Base-by-base conservation (phyloP, 208 protist species). In the Crithidia acanthocephali region DNA sequence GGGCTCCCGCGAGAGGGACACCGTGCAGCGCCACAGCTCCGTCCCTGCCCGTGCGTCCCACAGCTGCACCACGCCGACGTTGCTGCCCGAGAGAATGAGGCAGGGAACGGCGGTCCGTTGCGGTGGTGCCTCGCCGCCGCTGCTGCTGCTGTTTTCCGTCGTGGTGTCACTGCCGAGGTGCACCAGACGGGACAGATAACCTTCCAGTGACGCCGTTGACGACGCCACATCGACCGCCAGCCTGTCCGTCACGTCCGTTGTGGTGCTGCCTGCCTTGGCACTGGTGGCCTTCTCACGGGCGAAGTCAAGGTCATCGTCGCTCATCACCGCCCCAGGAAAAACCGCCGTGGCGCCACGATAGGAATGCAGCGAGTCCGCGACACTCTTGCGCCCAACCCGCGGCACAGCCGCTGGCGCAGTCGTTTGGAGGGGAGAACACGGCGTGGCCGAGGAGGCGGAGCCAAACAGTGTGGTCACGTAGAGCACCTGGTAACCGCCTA, bases 51-150 rank as follows among this genome's bases (percentile, higher is more conserved):
- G 73, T 22, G 85, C 50, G 55, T 94, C 86, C 92, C 92, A 96
- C 65, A 96, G 77, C 80, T 96, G 92, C 45, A 96, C 28, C 6
- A 93, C 52, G 1, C 92, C 92, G 45, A 91, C 84, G 73, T 91
- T 88, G 58, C 83, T 93, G 9, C 80, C 89, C 47, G 81, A 90
- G 42, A 90, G 59, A 68, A 93, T 57, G 2, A 76, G 32, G 23
- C 71, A 66, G 30, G 68, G 61, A 2, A 28, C n/a, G 13, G 57
- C 56, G 2, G 56, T 4, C 16, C 6, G 1, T 22, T 27, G 25
- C 30, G 30, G 3, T 28, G 22, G 18, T 3, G 33, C 74, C 2
- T 8, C 44, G n/a, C 40, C 23, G 42, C 23, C 23, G 44, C 60
- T 27, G 27, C 58, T 23, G 9, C 30, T 15, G n/a, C 28, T 53